Evolutionary conservation across 257 asterid genomes (phyloP).

Genomic region (Solanum paucissectum): DNA sequence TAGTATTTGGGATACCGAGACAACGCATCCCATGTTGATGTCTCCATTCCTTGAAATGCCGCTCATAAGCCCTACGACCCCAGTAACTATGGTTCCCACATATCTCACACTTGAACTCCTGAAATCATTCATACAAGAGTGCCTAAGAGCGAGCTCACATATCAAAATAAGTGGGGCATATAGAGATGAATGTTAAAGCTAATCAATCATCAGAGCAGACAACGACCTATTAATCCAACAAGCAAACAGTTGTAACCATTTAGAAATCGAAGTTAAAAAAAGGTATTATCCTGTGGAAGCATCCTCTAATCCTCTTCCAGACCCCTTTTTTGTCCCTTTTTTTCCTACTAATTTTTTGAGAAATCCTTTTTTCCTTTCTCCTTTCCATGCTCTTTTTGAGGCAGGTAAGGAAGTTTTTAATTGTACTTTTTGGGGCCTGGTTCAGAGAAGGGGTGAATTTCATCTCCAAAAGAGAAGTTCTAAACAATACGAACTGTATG

Average conservation of each 20-base stretch:
- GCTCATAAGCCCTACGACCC: conserved; percentile 99
- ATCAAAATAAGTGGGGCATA: not conserved
- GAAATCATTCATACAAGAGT: conserved; percentile 4
- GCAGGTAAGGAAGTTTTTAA: not conserved
- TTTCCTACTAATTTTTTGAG: not conserved
- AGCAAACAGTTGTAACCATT: not conserved
- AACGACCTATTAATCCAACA: not conserved
- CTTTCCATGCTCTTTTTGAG: not conserved
- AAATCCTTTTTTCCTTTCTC: not conserved
- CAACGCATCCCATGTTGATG: conserved; percentile 99
- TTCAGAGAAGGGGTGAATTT: not conserved
- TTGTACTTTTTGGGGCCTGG: not conserved
- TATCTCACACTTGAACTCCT: conserved; percentile 98
- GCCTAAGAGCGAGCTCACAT: not conserved
- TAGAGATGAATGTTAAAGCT: not conserved
- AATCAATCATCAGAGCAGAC: not conserved
- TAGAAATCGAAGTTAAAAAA: not conserved
- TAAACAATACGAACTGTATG: not conserved
- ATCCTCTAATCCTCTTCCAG: not conserved
- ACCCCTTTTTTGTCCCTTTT: not conserved
- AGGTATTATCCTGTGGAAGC: not conserved
- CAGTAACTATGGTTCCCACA: conserved; percentile 98
- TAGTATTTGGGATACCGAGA: conserved; percentile 94
- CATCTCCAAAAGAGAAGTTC: not conserved
- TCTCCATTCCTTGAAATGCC: conserved; percentile 98